phyloP scores from a whole-genome alignment of 805 yeast species.

The Suhomyces faveliae region DNA sequence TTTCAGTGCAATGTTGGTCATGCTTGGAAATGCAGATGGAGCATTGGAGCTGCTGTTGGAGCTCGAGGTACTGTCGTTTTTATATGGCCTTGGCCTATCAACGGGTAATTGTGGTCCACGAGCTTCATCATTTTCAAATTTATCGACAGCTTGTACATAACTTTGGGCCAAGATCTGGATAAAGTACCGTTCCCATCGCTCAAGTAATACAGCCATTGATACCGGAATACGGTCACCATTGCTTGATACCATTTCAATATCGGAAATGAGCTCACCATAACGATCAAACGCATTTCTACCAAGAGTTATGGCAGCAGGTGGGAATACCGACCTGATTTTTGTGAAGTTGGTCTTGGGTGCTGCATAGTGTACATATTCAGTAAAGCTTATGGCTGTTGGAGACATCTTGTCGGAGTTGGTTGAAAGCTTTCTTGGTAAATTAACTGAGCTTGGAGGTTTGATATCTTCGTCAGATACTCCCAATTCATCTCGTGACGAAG shows the following conservation, averaged over 20 bases:
- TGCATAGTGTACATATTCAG: conserved; percentile 70
- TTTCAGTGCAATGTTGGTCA: background rate
- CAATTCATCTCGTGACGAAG: conserved; percentile 6
- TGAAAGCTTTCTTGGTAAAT: conserved; percentile 18
- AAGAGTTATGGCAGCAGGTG: conserved; percentile 73
- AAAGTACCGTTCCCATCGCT: conserved; percentile 77
- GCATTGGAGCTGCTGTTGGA: background rate
- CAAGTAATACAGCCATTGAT: conserved; percentile 58
- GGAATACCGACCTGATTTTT: conserved; percentile 66
- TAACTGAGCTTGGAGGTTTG: conserved; percentile 7
- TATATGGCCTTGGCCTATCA: conserved; percentile 10
- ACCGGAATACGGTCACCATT: conserved; percentile 69
- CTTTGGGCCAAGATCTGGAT: conserved; percentile 60
- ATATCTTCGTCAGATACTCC: conserved; percentile 4
- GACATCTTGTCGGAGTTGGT: conserved; percentile 21
- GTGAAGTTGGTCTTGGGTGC: conserved; percentile 70
- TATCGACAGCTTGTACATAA: conserved; percentile 56
- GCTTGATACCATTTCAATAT: conserved; percentile 68
- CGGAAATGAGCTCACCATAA: conserved; percentile 61
- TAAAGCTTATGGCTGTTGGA: conserved; percentile 46
- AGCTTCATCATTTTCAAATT: conserved; percentile 30
- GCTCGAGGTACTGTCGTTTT: conserved; percentile 6
- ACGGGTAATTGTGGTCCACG: background rate
- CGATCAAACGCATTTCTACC: conserved; percentile 74
- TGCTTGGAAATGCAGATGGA: background rate